These are phyloP conservation scores for Ampelocalamus luodianensis DNA, from an alignment of 176 grass and related monocot genomes.

Conservation along the genomic window DNA sequence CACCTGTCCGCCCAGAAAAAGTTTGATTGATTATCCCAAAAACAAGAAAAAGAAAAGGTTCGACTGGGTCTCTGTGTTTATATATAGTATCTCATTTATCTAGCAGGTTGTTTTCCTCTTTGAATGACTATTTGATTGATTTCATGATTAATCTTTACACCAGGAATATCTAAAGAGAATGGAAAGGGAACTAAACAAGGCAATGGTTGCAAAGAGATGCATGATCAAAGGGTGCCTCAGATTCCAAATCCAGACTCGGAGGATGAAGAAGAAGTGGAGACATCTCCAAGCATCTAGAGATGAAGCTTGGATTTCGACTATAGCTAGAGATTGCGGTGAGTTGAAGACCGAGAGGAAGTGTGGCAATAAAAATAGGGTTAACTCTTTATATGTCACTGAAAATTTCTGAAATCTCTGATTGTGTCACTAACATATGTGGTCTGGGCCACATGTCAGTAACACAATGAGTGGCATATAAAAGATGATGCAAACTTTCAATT, in stretches of 20 bases:
- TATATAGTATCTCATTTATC: not conserved
- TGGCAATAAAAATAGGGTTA: not conserved
- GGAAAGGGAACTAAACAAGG: not conserved
- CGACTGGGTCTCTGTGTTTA: not conserved
- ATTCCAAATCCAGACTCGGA: slow-evolving; percentile 23
- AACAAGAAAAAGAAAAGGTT: not conserved
- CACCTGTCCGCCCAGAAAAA: not conserved
- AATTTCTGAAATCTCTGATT: too few relatives aligned
- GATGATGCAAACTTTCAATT: too few relatives aligned
- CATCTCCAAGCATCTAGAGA: not conserved
- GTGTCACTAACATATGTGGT: too few relatives aligned
- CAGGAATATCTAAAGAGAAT: slow-evolving; percentile 34
- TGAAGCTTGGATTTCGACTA: not conserved
- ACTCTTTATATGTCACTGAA: too few relatives aligned
- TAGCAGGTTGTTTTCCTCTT: not conserved
- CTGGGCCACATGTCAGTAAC: too few relatives aligned
- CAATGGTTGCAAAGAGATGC: not conserved
- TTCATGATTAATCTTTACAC: not conserved
- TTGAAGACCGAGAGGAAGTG: not conserved
- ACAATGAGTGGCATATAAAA: too few relatives aligned
- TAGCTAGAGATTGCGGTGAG: not conserved
- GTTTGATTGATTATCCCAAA: not conserved
- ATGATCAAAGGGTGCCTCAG: not conserved
- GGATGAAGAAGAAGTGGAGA: not conserved
- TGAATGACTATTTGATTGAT: not conserved